Percentiles rank a stretch among this genome's conserved stretches.
phyloP scores from a whole-genome alignment of 495 filamentous ascomycete species.

The Tuber calosporum region DNA sequence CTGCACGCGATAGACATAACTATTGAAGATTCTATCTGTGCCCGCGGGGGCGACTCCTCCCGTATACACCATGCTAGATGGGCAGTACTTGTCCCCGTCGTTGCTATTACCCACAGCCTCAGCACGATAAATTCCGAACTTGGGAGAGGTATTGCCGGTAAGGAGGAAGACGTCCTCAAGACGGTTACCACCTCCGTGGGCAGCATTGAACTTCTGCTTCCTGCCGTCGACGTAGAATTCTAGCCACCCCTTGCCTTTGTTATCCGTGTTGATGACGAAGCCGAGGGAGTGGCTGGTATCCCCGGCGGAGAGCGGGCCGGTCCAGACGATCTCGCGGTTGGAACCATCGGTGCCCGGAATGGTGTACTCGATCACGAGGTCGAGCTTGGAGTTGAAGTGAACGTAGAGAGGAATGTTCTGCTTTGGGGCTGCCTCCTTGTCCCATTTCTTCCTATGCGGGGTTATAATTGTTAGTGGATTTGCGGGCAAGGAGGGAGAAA shows the following conservation, averaged over 20 bases:
- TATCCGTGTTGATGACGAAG: conserved; percentile 41
- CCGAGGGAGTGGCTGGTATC: conserved; percentile 29
- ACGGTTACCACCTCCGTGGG: conserved; percentile 30
- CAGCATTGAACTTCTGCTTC: conserved; percentile 38
- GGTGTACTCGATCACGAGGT: conserved; percentile 38
- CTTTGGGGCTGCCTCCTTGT: conserved; percentile 22
- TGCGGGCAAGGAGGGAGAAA: neutral
- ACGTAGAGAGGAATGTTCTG: conserved; percentile 43
- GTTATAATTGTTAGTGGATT: neutral
- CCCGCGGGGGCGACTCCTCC: conserved; percentile 18
- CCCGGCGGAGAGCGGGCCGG: conserved; percentile 18
- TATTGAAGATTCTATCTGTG: conserved; percentile 27
- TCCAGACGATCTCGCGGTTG: conserved; percentile 38
- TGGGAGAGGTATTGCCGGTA: conserved; percentile 40
- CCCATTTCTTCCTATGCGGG: conserved; percentile 24
- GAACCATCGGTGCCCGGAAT: conserved; percentile 29
- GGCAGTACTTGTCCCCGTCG: conserved; percentile 21
- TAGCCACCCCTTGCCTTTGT: conserved; percentile 27
- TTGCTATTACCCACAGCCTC: conserved; percentile 31
- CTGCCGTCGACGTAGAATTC: conserved; percentile 37
- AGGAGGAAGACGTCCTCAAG: conserved; percentile 36
- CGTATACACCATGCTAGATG: conserved; percentile 20
- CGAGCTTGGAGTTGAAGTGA: conserved; percentile 24
- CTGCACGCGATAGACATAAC: conserved; percentile 39
- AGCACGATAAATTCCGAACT: conserved; percentile 42